Base-by-base conservation (phyloP, 306 rosid species). In the Hippophae gyantsensis region DNA sequence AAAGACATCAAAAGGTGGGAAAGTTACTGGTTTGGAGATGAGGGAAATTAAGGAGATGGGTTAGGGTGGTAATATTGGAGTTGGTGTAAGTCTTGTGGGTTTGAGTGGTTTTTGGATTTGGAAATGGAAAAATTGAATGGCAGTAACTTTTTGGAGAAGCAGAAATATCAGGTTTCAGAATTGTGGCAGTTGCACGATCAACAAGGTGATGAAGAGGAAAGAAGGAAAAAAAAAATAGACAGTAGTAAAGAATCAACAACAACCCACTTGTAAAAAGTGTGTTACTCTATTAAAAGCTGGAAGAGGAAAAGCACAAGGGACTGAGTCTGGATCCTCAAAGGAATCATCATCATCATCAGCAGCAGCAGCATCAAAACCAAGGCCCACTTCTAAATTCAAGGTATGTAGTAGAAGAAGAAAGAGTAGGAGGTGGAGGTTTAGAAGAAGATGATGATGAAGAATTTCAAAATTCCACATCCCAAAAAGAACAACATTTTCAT, bases 311-410 rank as follows among this genome's bases (percentile, higher is more conserved):
- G 11, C 64, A 72, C 63, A 62, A 66, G 66, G 71, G 66, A 52
- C 86, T 81, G 85, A 84, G 56, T 76, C 96, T 92, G 92, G 97
- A 88, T 92, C 88, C 95, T 74, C 89, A 72, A 75, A 66, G 72
- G 65, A 80, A 70, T 60, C 76, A 70, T 54, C 74, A 56, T 45
- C 77, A 14, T 8, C 65, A 67, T 3, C 74, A 54, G 8, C 76
- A 61, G 5, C 61, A 7, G 0, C 75, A 62, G 18, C 23, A 18
- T 32, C 69, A 60, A 14, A 48, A 40, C 49, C 64, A 60, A 69
- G 71, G 52, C 64, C 73, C 40, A 12, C 46, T 61, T 42, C 66
- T 68, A 48, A 71, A 64, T 64, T 58, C 72, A 48, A 69, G 60
- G 45, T 73, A 76, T 53, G 71, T 69, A 66, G 77, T 25, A 54